Evolutionary conservation across 805 yeast species (phyloP), one percentile per base, ranked within the genome.

Genomic region (Saccharomyces kudriavzevii): DNA sequence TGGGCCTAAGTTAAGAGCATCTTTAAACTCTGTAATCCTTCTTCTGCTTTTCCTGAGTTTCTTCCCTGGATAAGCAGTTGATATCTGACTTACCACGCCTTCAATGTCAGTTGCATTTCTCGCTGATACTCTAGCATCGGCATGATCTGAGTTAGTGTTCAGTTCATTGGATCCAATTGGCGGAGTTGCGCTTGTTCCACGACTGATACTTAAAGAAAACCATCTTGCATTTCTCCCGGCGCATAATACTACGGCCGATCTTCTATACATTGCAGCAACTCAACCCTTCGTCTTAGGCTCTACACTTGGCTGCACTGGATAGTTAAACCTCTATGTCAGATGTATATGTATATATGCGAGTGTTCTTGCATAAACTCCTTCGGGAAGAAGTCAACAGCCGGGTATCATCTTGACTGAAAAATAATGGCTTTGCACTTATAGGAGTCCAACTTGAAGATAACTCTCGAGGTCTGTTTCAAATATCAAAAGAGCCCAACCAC

Each of bases 1-100:
- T 0, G 99, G 99, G 1, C 99, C 99, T 54, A 79, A 77, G 62
- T 83, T 87, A 53, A 91, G 72, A 52, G 77, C 73, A 62, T 88
- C 91, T 3, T 87, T 74, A 67, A 90, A 86, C 10, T 74, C 71
- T 1, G 92, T 85, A 24, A 74, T 70, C 56, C 78, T 69, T 69
- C 82, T 75, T 66, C 80, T 75, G 17, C 47, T 26, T 14, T 51
- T 13, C 43, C 20, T 35, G 40, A 20, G 28, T 29, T 24, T 31
- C 29, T 49, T 27, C 24, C 46, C 25, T 8, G 40, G 2, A 9
- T 30, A 2, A 13, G 29, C 24, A 8, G 10, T 11, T 2, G 43
- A n/a, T 17, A 17, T 17, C 43, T 8, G 43, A 35, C 24, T 35
- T 17, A 24, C 11, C 17, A 17, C 43, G 9, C 17, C 17, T n/a